Evolutionary conservation across 1,284 basidiomycete species (phyloP).

Genomic region (Fomitopsis palustris): DNA sequence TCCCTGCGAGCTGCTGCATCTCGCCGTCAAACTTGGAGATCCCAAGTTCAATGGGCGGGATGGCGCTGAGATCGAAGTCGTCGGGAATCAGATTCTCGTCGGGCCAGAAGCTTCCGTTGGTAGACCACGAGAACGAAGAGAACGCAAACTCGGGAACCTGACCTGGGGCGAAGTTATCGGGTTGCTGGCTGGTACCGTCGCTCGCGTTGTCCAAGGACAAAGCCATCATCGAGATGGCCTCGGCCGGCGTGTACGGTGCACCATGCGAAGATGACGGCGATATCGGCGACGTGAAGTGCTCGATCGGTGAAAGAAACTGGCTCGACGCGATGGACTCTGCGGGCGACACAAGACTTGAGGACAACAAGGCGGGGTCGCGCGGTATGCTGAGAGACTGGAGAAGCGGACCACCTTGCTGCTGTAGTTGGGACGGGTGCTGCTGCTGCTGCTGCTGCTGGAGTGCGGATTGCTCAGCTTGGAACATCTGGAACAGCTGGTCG

Average conservation of each 20-base stretch:
- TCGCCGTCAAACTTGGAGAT: conserved; percentile 25
- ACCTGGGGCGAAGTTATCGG: conserved; percentile 15
- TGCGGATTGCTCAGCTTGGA: conserved; percentile 26
- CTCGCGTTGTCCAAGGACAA: conserved; percentile 14
- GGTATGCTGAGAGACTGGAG: conserved; percentile 40
- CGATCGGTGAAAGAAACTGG: conserved; percentile 28
- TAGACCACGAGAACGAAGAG: conserved; percentile 33
- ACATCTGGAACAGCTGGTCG: conserved; percentile 46
- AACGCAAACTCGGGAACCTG: conserved; percentile 20
- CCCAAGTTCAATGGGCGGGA: conserved; percentile 45
- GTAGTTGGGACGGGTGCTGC: not conserved
- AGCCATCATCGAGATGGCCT: conserved; percentile 23
- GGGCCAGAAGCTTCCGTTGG: conserved; percentile 16
- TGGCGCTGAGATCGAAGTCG: conserved; percentile 44
- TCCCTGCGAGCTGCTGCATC: conserved; percentile 8
- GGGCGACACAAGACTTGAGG: conserved; percentile 29
- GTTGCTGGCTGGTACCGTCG: conserved; percentile 5
- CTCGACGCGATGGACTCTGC: conserved; percentile 35
- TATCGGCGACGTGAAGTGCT: conserved; percentile 20
- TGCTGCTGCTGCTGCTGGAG: conserved; percentile 8
- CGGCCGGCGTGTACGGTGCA: conserved; percentile 27
- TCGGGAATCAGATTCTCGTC: conserved; percentile 38
- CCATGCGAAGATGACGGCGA: conserved; percentile 20
- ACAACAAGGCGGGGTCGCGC: conserved; percentile 21
- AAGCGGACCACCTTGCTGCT: conserved; percentile 23